Evolutionary conservation across 371 early-diverging fungal species (phyloP), one percentile per base, ranked within the genome.

Genomic region (Lichtheimia ramosa): DNA sequence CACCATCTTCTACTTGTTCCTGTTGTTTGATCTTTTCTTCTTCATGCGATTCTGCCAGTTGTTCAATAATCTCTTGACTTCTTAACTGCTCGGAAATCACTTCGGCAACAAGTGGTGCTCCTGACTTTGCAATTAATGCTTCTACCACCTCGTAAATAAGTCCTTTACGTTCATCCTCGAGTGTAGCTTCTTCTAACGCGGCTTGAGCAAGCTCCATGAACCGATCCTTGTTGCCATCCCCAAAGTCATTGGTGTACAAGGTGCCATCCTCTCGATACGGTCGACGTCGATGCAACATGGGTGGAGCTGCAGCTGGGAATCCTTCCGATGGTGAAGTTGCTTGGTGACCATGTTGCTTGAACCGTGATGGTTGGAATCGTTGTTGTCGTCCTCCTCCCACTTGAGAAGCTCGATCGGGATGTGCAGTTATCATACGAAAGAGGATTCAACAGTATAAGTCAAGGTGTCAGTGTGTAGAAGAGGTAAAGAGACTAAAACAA

Each of bases 171-270:
- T 79, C 79, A 50, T 79, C 79, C 62, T 79, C 76, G 10, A 71
- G 58, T 1, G 66, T 68, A 2, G 74, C 79, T 60, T 79, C 74
- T 41, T 79, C 79, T 21, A 79, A 56, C 5, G 79, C 79, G 40
- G 74, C 79, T 50, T 79, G 79, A 8, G 76, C 76, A 13, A 79
- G 61, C 48, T 79, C 76, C 24, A 79, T 75, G 59, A 79, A 75
- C 7, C 70, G 70, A 59, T 79, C 79, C 50, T 65, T 73, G 56
- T 51, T 69, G 58, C 62, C 65, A 60, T 65, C 61, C 34, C 56
- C 54, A 43, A 21, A 49, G 50, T 64, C 64, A 20, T 40, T 34
- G 40, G 56, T 56, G 49, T 58, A 48, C 20, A 34, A 21, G 5
- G 34, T 40, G 8, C 23, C 52, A 50, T 58, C 59, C 18, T n/a